These are phyloP conservation scores for Kwoniella sp. DNA, from an alignment of 768 basidiomycete species.

Conservation along the genomic window DNA sequence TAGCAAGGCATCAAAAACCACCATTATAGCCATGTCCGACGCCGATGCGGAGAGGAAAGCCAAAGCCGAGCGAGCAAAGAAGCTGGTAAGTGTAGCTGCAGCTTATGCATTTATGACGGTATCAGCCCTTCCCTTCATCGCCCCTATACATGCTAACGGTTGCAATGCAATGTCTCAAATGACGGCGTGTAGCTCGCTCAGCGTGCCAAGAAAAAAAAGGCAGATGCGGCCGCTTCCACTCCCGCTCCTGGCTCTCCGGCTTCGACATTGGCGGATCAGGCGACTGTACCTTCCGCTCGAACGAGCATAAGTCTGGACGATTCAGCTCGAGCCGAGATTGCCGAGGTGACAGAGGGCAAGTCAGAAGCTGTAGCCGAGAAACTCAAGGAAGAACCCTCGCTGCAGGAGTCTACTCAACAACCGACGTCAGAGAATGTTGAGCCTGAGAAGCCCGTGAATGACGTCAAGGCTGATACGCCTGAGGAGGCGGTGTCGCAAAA, in stretches of 20 bases:
- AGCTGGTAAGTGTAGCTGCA: constrained; percentile 39
- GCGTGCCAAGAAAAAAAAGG: constrained; percentile 33
- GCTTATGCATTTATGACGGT: not conserved
- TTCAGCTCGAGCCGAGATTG: constrained; percentile 25
- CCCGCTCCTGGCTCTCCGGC: constrained; percentile 37
- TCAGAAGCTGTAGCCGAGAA: not conserved
- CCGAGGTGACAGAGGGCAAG: constrained; percentile 4
- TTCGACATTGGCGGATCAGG: constrained; percentile 24
- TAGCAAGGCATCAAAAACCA: too few species aligned
- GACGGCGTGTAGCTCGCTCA: constrained; percentile 33
- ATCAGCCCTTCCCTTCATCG: too few species aligned
- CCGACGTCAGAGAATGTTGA: constrained; percentile 3
- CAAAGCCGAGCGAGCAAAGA: constrained; percentile 53
- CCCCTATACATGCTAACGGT: too few species aligned
- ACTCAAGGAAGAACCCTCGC: not conserved
- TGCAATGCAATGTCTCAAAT: too few species aligned
- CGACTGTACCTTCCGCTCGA: constrained; percentile 30
- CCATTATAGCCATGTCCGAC: constrained; percentile 29
- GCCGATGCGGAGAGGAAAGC: constrained; percentile 51
- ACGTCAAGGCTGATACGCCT: not conserved
- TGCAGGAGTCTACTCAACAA: constrained; percentile 1
- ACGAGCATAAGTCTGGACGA: constrained; percentile 47
- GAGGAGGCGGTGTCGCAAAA: not conserved
- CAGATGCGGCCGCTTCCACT: constrained; percentile 11
- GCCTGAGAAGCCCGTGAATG: constrained; percentile 1